These are phyloP conservation scores for Naegleria gruberi DNA, from an alignment of 208 protist genomes.

Conservation along the genomic window DNA sequence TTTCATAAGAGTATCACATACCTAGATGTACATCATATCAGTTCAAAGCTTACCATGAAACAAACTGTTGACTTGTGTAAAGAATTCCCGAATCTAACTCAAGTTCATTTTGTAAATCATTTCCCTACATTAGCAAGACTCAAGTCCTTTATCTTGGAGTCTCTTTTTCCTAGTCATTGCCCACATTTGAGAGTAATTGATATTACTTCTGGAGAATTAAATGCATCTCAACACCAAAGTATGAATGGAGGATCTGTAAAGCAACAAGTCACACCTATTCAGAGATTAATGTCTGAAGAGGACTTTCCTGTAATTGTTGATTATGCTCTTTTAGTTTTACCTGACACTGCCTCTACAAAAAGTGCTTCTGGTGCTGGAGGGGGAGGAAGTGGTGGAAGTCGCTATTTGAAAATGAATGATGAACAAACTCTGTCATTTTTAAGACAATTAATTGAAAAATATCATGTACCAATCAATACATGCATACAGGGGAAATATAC, in stretches of 20 bases:
- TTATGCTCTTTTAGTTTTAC: background rate
- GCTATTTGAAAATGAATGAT: background rate
- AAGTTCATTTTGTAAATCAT: background rate
- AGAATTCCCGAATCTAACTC: background rate
- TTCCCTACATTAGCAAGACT: background rate
- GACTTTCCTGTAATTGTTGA: background rate
- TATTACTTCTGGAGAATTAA: background rate
- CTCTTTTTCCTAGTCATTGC: background rate
- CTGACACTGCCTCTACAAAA: background rate
- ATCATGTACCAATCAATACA: background rate
- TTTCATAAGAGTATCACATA: background rate
- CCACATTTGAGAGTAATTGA: background rate
- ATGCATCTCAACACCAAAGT: background rate
- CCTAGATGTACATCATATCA: background rate
- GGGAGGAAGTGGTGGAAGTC: background rate
- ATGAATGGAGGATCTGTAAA: background rate
- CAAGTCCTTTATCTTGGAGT: background rate
- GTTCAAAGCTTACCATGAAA: background rate
- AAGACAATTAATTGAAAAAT: background rate
- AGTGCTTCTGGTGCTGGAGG: background rate
- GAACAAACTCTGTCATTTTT: background rate
- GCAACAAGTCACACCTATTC: background rate
- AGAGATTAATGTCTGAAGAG: background rate
- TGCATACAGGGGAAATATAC: background rate
- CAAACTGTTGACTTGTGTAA: background rate